Conservation (phyloP, 2,329 filamentous ascomycete genomes). For the Botrytis byssoidea region DNA sequence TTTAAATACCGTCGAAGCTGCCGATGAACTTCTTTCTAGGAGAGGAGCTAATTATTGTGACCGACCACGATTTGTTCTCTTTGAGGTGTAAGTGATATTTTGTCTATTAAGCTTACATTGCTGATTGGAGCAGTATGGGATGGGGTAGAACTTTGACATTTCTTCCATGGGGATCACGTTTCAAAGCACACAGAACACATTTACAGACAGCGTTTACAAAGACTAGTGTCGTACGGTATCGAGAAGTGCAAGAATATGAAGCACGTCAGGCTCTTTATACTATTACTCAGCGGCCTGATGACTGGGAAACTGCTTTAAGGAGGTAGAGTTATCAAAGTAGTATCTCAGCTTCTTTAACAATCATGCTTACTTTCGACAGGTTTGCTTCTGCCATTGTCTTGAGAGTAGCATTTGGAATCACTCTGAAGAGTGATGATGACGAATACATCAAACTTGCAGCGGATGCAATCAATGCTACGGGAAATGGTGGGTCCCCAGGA, state of each 20-base stretch:
- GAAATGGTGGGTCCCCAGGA: slow-evolving; percentile 36
- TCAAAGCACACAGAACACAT: slow-evolving; percentile 46
- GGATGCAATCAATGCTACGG: slow-evolving; percentile 33
- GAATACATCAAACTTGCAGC: slow-evolving; percentile 44
- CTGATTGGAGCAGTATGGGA: slow-evolving; percentile 33
- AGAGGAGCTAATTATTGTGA: slow-evolving; percentile 47
- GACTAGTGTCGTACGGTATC: slow-evolving; percentile 40
- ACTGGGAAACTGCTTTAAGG: slow-evolving; percentile 17
- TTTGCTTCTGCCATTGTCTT: slow-evolving; percentile 46
- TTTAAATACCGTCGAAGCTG: slow-evolving; percentile 46
- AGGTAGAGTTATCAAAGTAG: neutral
- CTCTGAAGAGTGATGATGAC: slow-evolving; percentile 41
- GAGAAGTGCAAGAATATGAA: slow-evolving; percentile 39
- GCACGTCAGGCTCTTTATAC: slow-evolving; percentile 24
- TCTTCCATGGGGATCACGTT: slow-evolving; percentile 44
- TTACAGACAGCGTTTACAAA: slow-evolving; percentile 47
- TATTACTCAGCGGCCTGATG: neutral
- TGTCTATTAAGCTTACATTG: neutral
- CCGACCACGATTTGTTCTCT: slow-evolving; percentile 45
- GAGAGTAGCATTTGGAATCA: slow-evolving; percentile 46
- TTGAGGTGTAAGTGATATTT: slow-evolving; percentile 27
- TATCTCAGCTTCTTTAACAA: neutral
- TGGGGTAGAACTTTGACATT: slow-evolving; percentile 50
- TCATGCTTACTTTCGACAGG: slow-evolving; percentile 30
- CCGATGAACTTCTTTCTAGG: slow-evolving; percentile 47